Base-by-base conservation (phyloP, 1,139 yeast species). In the Saccharomyces hybrid region DNA sequence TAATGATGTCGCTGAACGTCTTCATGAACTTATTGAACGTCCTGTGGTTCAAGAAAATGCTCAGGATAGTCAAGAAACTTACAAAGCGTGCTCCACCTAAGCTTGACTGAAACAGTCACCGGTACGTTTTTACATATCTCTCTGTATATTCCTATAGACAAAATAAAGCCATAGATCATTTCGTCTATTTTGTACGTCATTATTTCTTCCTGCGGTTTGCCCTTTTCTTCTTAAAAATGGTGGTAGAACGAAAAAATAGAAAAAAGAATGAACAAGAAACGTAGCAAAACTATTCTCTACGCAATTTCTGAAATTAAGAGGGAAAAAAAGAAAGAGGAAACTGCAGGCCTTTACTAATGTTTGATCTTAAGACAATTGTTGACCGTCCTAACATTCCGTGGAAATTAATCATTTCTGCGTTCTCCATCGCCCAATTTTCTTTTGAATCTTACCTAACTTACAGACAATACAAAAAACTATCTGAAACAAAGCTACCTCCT, bases 381-480 rank as follows among this genome's bases (percentile, higher is more conserved):
- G 90, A 86, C 65, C 72, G 71, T 61, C 88, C 84, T 31, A 76
- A 76, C 19, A 81, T 87, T 65, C 79, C 88, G 61, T 91, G 96
- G 96, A 89, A 88, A 66, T 67, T 78, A 19, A 75, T 90, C 51
- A 81, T 89, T 56, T 70, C 86, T 52, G 90, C 91, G 2, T 83
- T 89, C 67, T 80, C 95, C 9, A 75, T 86, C 19, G 88, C 88
- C 42, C 89, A 88, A 68, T 88, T 78, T 66, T 71, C 78, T 5
- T 89, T 89, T 68, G 95, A 88, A 63, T 77, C 85, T 16, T 88
- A 86, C 68, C 75, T 91, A 57, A 80, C 83, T 49, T 80, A 78
- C 64, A 83, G 97, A 66, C 98, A 91, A 71, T 86, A 86, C 68
- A 78, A 78, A 62, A 86, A 84, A 2, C 78, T 89, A 60, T 75